Conservation (phyloP, 257 asterid genomes). For the Orobanche coerulescens region DNA sequence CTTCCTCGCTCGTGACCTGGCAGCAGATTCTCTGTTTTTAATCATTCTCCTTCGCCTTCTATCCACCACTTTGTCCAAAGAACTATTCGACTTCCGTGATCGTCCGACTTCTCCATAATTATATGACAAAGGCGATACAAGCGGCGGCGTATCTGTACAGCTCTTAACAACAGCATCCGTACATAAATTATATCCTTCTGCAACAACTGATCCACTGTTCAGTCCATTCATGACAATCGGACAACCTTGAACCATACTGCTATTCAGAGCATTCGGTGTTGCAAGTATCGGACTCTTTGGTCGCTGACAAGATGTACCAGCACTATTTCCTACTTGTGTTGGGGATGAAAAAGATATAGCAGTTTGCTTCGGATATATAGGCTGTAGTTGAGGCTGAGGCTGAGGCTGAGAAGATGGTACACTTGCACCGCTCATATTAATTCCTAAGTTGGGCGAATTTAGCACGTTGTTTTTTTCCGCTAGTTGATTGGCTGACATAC, state of each 20-base stretch:
- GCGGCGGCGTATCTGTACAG: conserved; percentile 43
- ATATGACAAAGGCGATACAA: conserved; percentile 65
- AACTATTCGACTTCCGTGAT: conserved; percentile 35
- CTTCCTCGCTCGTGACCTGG: conserved; percentile 67
- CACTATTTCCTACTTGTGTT: conserved; percentile 36
- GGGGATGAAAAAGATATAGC: conserved; percentile 55
- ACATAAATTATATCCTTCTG: conserved; percentile 37
- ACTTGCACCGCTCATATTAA: conserved; percentile 34
- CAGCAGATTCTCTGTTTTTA: conserved; percentile 59
- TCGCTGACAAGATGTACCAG: conserved; percentile 24
- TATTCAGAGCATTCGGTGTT: conserved; percentile 33
- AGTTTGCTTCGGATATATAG: conserved; percentile 70
- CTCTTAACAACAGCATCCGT: conserved; percentile 39
- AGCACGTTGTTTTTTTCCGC: conserved; percentile 30
- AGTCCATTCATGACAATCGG: conserved; percentile 36
- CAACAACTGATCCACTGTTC: conserved; percentile 38
- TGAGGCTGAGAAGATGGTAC: conserved; percentile 30
- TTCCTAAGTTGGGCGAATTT: conserved; percentile 32
- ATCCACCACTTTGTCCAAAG: conserved; percentile 61
- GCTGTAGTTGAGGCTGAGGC: conserved; percentile 41
- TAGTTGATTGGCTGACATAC: conserved; percentile 39
- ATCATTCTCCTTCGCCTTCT: conserved; percentile 58
- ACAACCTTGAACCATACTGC: conserved; percentile 37
- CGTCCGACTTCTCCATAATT: conserved; percentile 44
- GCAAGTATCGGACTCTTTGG: conserved; percentile 35